A percentile compares a stretch with the other conserved stretches of the same genome.
Evolutionary conservation across 1,284 basidiomycete species (phyloP).

Genomic region (Ceraceosorus guamensis): DNA sequence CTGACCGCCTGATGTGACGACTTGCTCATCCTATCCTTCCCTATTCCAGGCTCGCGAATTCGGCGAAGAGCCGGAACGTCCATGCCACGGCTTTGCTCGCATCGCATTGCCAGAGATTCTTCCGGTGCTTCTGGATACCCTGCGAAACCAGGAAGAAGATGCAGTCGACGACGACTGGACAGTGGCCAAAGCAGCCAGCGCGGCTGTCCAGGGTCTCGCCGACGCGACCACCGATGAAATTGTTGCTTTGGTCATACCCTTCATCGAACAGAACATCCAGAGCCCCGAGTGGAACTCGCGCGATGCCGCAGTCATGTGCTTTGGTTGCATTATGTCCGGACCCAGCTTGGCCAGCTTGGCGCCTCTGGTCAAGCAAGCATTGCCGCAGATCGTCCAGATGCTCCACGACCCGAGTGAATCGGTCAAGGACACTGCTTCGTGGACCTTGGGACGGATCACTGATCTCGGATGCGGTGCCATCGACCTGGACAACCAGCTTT

Average conservation of each 20-base stretch:
- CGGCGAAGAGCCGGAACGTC: constrained; percentile 77
- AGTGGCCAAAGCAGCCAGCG: constrained; percentile 93
- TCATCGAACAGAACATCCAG: constrained; percentile 94
- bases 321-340: constrained; percentile 93
- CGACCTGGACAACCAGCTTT: constrained; percentile 80
- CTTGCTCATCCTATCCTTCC: neutral
- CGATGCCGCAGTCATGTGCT: constrained; percentile 96
- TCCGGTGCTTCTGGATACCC: constrained; percentile 78
- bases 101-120: constrained; percentile 89
- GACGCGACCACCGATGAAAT: constrained; percentile 84
- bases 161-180: constrained; percentile 99
- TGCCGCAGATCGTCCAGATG: constrained; percentile 91
- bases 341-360: constrained; percentile 78
- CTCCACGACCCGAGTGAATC: constrained; percentile 77
- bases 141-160: constrained; percentile 91
- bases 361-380: constrained; percentile 86
- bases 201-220: constrained; percentile 80
- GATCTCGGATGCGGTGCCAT: constrained; percentile 81
- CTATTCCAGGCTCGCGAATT: constrained; percentile 66
- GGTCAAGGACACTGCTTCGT: constrained; percentile 94
- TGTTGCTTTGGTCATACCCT: constrained; percentile 87
- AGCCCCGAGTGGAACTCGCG: constrained; percentile 82
- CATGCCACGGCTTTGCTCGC: constrained; percentile 86
- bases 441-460: constrained; percentile 93
- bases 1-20: neutral